Base-by-base conservation (phyloP, 306 rosid species). In the Phaseolus lunatus region DNA sequence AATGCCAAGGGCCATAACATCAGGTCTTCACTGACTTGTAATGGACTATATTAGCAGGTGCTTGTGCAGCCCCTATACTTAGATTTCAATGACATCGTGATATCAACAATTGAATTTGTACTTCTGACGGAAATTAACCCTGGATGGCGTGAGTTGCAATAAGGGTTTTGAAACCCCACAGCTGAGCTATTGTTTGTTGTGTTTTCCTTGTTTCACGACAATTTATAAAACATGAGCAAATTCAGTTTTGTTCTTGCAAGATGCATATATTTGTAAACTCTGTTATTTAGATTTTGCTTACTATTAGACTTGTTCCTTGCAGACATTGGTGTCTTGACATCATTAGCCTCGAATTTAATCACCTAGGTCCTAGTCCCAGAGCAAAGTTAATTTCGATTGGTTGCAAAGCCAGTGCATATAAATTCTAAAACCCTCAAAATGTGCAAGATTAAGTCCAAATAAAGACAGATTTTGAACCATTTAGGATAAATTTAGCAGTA, bases 21-120 rank as follows among this genome's bases (percentile, higher is more conserved):
- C 50, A 2, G 39, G 48, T 35, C 72, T 62, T 63, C 26, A 5
- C 43, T 41, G 20, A 69, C 70, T 53, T 78, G 43, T 62, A 35
- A 20, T 53, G 24, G 47, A 70, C 41, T 78, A 48, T 75, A 27
- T 49, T 22, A 64, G 52, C 59, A 39, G 49, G 73, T 75, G 72
- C 27, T 70, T 44, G 79, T 73, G 65, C 20, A 2, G 54, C 78
- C 35, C 43, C 14, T 16, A 70, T 13, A 39, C 75, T 62, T 68
- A 0, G 56, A 37, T 20, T 72, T 76, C 61, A 63, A 43, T 75
- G 77, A 50, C 24, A 66, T 48, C 9, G 44, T 45, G 47, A 29
- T 70, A 58, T 76, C 82, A 48, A 12, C 20, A 29, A n/a, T 35
- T 71, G 44, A 70, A 69, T 37, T 80, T 57, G 73, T 80, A 20